phyloP scores from a whole-genome alignment of 306 rosid genomes.

The Arachis hypogaea region DNA sequence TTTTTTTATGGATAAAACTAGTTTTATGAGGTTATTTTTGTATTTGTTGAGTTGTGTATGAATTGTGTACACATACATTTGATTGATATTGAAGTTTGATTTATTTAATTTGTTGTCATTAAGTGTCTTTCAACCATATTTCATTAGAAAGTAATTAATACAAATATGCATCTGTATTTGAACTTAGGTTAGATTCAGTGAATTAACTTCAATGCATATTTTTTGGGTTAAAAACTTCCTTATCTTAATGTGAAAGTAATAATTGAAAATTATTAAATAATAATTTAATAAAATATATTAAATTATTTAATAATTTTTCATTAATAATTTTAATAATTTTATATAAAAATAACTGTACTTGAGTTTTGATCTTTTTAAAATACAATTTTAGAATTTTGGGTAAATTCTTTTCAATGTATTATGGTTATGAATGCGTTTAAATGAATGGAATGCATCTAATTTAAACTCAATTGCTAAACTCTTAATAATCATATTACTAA shows the following conservation, averaged over 20 bases:
- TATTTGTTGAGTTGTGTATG: not conserved
- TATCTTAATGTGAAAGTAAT: too few relatives aligned
- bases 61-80: not conserved
- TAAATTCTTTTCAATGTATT: too few relatives aligned
- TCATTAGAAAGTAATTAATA: not conserved
- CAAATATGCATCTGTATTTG: not conserved
- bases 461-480: not conserved
- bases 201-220: not conserved
- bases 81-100: constrained; percentile 11
- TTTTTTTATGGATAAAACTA: not conserved
- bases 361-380: too few relatives aligned
- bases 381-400: too few relatives aligned
- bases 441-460: not conserved
- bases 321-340: too few relatives aligned
- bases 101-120: constrained; percentile 8
- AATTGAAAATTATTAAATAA: too few relatives aligned
- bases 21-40: not conserved
- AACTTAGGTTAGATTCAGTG: constrained; percentile 1
- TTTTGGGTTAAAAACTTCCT: too few relatives aligned
- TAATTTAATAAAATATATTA: too few relatives aligned
- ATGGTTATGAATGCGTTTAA: not conserved
- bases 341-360: too few relatives aligned
- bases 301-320: too few relatives aligned
- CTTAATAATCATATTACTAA: not conserved
- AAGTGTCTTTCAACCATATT: constrained; percentile 20